Evolutionary conservation across 495 filamentous ascomycete genomes (phyloP), one percentile per base, ranked within the genome.

Genomic region (Penicillium dipodomyicola): DNA sequence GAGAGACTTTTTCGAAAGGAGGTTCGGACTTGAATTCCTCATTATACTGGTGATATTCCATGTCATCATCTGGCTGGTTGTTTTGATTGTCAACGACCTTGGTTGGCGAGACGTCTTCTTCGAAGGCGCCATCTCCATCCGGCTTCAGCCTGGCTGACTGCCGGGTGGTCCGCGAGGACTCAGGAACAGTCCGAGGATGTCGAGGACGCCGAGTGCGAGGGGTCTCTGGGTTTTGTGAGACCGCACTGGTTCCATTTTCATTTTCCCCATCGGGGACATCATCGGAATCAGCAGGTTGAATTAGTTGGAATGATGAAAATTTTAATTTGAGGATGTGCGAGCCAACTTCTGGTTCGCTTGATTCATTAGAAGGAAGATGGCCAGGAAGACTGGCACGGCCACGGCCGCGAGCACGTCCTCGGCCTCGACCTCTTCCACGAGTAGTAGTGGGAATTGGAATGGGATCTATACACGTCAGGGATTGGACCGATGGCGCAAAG

Each of bases 131-230:
- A 22, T 66, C 54, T 20, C 30, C 62, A 39, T 65, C 59, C 3
- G 65, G 54, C 54, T 63, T 73, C 19, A 73, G 58, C 51, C 73
- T 64, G 19, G 71, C 64, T 3, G 75, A 76, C 49, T 72, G 68
- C 23, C 75, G 68, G 9, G 72, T 75, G 22, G 69, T 70, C 20
- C 72, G 66, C 8, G 74, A 74, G 10, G 73, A 74, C 56, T 75
- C 73, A 19, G 72, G 72, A 7, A 70, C 67, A 42, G 57, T 57
- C 54, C 62, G 41, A 1, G 61, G 53, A 10, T 64, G 59, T 55
- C 63, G 61, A 27, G 61, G 55, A 54, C 61, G 63, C 25, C 60
- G 53, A 23, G 41, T 23, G 46, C 58, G 54, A 39, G 63, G 60
- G 2, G 68, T 62, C 49, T 67, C 63, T 42, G 54, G 63, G 35